Evolutionary conservation across 495 filamentous ascomycete genomes (phyloP), one percentile per base, ranked within the genome.

Genomic region (Polyplosphaeria fusca): DNA sequence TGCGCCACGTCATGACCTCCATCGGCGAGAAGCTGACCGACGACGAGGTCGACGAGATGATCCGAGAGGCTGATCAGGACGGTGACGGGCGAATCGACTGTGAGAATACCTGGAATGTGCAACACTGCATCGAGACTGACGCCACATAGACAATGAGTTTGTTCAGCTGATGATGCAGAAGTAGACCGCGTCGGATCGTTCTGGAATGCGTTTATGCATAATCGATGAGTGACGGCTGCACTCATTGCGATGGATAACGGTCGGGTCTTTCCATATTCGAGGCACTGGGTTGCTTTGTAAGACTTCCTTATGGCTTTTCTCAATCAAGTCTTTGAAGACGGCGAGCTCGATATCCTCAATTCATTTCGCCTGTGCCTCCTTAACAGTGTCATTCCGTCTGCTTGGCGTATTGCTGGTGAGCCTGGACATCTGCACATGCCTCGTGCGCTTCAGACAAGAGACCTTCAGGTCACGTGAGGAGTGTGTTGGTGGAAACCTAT

Each of bases 101-200:
- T 98, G 58, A 47, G 51, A 28, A 1, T 1, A 12, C 46, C 18
- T 35, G 7, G n/a, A 35, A 7, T 35, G 7, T 35, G 7, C 7
- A 35, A 35, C 7, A 35, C 30, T 7, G 7, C 7, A 7, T 19
- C 12, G 4, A 75, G 37, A 25, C 47, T 59, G 78, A 63, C 38
- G 26, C 20, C 26, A 14, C 16, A 35, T 70, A 98, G 93, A 98
- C 78, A 97, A 98, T 80, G 93, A 98, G 78, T 98, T 98, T 72
- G 93, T 98, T 66, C 93, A 98, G 79, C 86, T 98, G 70, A 98
- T 98, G 93, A 96, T 98, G 92, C 93, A 98, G 84, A 98, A 98
- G 80, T 97, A 60, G 47, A 25, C 27, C 30, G 35, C 25, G 39
- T 25, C n/a, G 30, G 42, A 22, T 28, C 32, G 39, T 54, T 51